Conservation (phyloP, 805 yeast genomes). For the Candida berthetii region DNA sequence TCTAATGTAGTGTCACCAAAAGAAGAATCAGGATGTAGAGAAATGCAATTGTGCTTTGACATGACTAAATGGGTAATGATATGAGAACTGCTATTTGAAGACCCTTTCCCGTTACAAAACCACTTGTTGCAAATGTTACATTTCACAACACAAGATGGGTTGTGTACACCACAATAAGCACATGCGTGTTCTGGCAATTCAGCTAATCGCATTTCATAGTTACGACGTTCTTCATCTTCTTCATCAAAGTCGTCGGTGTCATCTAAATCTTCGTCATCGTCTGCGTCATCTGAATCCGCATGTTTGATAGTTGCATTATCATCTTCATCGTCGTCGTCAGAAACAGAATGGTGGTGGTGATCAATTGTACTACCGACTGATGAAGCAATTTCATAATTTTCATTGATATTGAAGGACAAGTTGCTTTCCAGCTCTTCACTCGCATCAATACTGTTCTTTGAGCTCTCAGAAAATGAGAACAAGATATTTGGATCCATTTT, state of each 20-base stretch:
- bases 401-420: not conserved
- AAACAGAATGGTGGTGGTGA: not conserved
- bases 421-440: conserved; percentile 1
- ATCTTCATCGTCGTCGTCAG: not conserved
- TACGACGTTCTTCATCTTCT: conserved; percentile 1
- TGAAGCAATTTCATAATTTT: not conserved
- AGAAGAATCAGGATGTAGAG: conserved; percentile 74
- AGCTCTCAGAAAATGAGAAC: conserved; percentile 8
- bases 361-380: not conserved
- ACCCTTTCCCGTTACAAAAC: conserved; percentile 79
- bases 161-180: conserved; percentile 70
- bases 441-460: not conserved
- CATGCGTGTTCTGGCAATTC: conserved; percentile 37
- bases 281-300: not conserved
- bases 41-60: conserved; percentile 68
- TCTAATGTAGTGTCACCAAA: conserved; percentile 84
- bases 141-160: conserved; percentile 60
- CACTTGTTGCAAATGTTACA: conserved; percentile 77
- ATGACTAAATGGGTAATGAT: conserved; percentile 81
- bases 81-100: conserved; percentile 59
- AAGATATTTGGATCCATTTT: conserved; percentile 18
- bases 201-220: conserved; percentile 1
- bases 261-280: not conserved
- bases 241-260: conserved; percentile 1
- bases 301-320: conserved; percentile 1